A percentile compares a stretch with the other conserved stretches of the same genome.
Evolutionary conservation across 352 stramenopile species (phyloP).

Genomic region (Blastocystis sp.): DNA sequence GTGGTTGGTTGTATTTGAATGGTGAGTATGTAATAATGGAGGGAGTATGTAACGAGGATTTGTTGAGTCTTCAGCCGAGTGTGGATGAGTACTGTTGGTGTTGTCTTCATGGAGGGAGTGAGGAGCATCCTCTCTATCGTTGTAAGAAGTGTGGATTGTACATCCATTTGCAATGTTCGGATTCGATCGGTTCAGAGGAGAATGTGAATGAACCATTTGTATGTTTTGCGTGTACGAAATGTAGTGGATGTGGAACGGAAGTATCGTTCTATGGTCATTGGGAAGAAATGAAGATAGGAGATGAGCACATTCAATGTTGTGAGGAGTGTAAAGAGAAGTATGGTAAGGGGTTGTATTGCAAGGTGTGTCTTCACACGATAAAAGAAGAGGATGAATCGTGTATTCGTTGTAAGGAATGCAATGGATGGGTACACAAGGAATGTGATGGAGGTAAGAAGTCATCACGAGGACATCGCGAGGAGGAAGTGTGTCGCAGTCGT

Average conservation of each 20-base stretch:
- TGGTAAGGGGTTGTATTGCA: background rate
- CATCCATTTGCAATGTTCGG: background rate
- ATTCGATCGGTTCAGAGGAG: background rate
- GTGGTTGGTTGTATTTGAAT: constrained; percentile 23
- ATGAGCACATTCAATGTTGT: background rate
- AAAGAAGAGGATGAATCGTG: background rate
- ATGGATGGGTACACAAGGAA: background rate
- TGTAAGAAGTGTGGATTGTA: constrained; percentile 21
- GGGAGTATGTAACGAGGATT: background rate
- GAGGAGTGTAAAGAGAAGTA: constrained; percentile 8
- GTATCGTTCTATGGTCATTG: constrained; percentile 28
- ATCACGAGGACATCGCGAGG: background rate
- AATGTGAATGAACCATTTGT: background rate
- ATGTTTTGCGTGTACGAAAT: constrained; percentile 2
- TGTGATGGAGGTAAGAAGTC: background rate
- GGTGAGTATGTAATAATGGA: background rate
- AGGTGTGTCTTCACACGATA: constrained; percentile 15
- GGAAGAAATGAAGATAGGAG: background rate
- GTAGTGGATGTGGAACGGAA: constrained; percentile 10
- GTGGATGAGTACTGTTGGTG: constrained; percentile 11
- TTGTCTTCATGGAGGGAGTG: background rate
- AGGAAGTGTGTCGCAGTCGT: background rate
- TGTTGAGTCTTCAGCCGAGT: background rate
- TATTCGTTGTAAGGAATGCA: background rate
- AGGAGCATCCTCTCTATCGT: background rate